Evolutionary conservation across 2,329 filamentous ascomycete genomes (phyloP), one percentile per base, ranked within the genome.

Genomic region (Scedosporium boydii): DNA sequence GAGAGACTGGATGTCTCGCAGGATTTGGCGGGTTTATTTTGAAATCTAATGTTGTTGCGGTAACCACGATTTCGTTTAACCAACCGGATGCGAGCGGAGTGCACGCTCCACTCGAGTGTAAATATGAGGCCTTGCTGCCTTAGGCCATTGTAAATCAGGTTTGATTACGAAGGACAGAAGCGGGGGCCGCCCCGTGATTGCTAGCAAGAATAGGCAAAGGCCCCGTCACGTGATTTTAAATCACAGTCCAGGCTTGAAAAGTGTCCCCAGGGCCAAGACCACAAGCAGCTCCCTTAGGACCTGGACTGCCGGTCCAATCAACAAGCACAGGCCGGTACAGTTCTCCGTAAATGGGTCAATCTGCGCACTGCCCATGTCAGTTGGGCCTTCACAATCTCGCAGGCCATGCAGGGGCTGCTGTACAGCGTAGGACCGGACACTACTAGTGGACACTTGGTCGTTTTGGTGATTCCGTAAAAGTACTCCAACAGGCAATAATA

Each of bases 41-140:
- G 63, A 64, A 61, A 46, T 62, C 42, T 57, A 55, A 62, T 64
- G 64, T 65, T 65, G 64, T 62, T 65, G 60, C 63, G 64, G 64
- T 65, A 65, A 65, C 64, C 62, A 61, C 29, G 60, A 61, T 27
- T 27, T 42, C 34, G 58, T 59, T 55, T 60, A 46, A 48, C 58
- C 58, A 60, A 60, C 58, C 58, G 38, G 18, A 59, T 10, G 58
- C 58, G 58, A 44, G 58, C 38, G 38, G 58, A 26, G 51, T 55
- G 16, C 38, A 59, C 23, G 58, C 23, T 26, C 58, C 58, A 44
- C 34, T 21, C 27, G 42, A 51, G 46, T 55, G 48, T 55, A 55
- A 61, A 56, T 56, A 61, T 61, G n/a, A n/a, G 29, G 59, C 48
- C 29, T 55, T 56, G 23, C 18, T 56, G 59, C 48, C 46, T 61